Percentiles rank a stretch among this genome's conserved stretches.
phyloP scores from a whole-genome alignment of 768 basidiomycete genomes.

The Holtermanniella nyarrowii region DNA sequence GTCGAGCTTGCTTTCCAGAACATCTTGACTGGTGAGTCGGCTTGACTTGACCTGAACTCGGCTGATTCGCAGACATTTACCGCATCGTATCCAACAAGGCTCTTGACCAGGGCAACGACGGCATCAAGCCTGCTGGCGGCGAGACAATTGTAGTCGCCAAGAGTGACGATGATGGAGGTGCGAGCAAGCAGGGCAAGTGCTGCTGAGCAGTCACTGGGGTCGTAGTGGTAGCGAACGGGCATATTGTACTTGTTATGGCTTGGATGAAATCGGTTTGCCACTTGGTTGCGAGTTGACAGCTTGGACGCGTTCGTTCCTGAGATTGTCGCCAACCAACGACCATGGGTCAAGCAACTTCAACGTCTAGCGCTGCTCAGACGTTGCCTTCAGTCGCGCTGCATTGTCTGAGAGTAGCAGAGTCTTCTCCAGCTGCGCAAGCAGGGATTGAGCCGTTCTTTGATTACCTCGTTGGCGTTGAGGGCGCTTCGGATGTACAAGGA shows the following conservation, averaged over 20 bases:
- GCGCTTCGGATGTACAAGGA: constrained; percentile 1
- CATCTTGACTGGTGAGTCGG: constrained; percentile 77
- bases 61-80: constrained; percentile 66
- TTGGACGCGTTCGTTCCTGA: too few relatives aligned
- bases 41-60: background rate
- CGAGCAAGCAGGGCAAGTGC: constrained; percentile 41
- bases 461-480: constrained; percentile 81
- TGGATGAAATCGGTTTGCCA: background rate
- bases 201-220: constrained; percentile 31
- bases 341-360: constrained; percentile 36
- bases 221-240: background rate
- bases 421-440: constrained; percentile 76
- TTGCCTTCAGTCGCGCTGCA: constrained; percentile 49
- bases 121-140: constrained; percentile 61
- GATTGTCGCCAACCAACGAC: background rate
- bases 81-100: constrained; percentile 92
- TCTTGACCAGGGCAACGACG: constrained; percentile 69
- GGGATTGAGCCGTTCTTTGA: constrained; percentile 89
- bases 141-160: constrained; percentile 77
- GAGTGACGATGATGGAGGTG: constrained; percentile 46
- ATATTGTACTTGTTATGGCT: background rate
- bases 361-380: constrained; percentile 23
- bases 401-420: constrained; percentile 77
- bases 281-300: background rate
- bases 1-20: constrained; percentile 96